A percentile compares a stretch with the other conserved stretches of the same genome.
Evolutionary conservation across 2,329 filamentous ascomycete species (phyloP).

Genomic region (Aspergillus udagawae): DNA sequence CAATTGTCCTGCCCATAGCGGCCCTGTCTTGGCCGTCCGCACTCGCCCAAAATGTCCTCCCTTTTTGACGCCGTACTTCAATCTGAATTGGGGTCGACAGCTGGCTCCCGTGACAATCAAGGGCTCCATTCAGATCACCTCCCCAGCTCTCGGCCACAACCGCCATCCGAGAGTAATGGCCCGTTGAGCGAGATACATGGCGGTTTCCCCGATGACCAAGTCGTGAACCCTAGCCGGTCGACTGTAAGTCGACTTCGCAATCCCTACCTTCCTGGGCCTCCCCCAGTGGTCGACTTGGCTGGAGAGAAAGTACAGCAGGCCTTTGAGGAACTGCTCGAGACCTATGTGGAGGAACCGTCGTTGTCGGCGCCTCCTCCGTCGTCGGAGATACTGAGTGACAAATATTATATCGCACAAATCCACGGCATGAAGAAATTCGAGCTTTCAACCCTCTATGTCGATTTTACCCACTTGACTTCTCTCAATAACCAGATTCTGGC

Average conservation of each 20-base stretch:
- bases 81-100: slow-evolving; percentile 37
- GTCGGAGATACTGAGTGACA: slow-evolving; percentile 54
- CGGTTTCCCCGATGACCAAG: slow-evolving; percentile 58
- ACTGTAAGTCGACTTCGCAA: slow-evolving; percentile 46
- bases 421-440: slow-evolving; percentile 59
- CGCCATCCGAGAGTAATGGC: slow-evolving; percentile 48
- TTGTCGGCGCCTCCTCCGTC: slow-evolving; percentile 52
- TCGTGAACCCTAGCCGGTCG: slow-evolving; percentile 53
- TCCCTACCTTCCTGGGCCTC: slow-evolving; percentile 51
- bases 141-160: slow-evolving; percentile 54
- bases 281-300: slow-evolving; percentile 57
- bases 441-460: slow-evolving; percentile 63
- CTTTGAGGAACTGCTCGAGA: slow-evolving; percentile 62
- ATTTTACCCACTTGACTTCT: slow-evolving; percentile 71
- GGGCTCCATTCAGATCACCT: slow-evolving; percentile 37
- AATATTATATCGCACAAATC: slow-evolving; percentile 65
- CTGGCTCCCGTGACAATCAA: slow-evolving; percentile 27
- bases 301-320: slow-evolving; percentile 60
- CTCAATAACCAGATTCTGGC: slow-evolving; percentile 77
- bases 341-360: slow-evolving; percentile 54
- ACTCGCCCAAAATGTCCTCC: slow-evolving; percentile 33
- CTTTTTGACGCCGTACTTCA: slow-evolving; percentile 41
- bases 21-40: slow-evolving; percentile 22
- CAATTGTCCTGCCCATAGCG: slow-evolving; percentile 14
- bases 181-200: slow-evolving; percentile 55